Percentiles rank a stretch among this genome's conserved stretches.
Evolutionary conservation across 2,329 filamentous ascomycete species (phyloP).

Genomic region (Sporothrix variecibatus): DNA sequence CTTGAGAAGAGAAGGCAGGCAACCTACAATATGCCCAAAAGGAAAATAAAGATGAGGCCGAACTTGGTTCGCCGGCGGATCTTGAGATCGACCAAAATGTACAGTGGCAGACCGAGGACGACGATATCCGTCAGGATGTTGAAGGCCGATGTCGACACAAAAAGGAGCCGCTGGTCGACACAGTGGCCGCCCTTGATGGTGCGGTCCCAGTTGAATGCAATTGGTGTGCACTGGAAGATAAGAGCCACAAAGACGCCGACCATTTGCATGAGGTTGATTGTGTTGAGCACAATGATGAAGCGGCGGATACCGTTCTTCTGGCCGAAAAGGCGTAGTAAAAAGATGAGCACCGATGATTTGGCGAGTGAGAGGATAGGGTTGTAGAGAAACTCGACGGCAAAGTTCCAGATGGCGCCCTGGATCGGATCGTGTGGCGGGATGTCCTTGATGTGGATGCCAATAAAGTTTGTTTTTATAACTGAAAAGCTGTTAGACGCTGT

Average conservation of each 20-base stretch:
- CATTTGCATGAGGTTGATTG: slow-evolving; percentile 38
- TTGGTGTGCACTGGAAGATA: slow-evolving; percentile 44
- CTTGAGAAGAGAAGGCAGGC: neutral
- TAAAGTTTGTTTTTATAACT: slow-evolving; percentile 7
- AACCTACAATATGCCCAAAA: slow-evolving; percentile 38
- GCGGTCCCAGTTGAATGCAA: slow-evolving; percentile 48
- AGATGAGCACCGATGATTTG: slow-evolving; percentile 40
- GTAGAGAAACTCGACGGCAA: slow-evolving; percentile 40
- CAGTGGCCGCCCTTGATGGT: slow-evolving; percentile 44
- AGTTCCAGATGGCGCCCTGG: slow-evolving; percentile 37
- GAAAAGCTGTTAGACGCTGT: neutral
- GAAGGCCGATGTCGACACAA: slow-evolving; percentile 41
- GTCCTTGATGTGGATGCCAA: neutral
- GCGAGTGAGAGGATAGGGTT: slow-evolving; percentile 41
- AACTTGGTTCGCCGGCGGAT: slow-evolving; percentile 37
- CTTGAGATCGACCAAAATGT: slow-evolving; percentile 36
- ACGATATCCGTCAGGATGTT: slow-evolving; percentile 48
- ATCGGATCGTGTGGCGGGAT: slow-evolving; percentile 35
- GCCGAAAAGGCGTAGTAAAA: slow-evolving; percentile 38
- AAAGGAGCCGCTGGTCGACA: slow-evolving; percentile 36
- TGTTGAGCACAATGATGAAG: slow-evolving; percentile 37
- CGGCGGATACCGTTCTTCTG: slow-evolving; percentile 36
- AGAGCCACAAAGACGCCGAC: slow-evolving; percentile 38
- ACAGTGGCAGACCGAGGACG: slow-evolving; percentile 46
- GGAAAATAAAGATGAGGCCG: slow-evolving; percentile 37